Evolutionary conservation across 2,329 filamentous ascomycete species (phyloP).

Genomic region (Aspergillus sp.): DNA sequence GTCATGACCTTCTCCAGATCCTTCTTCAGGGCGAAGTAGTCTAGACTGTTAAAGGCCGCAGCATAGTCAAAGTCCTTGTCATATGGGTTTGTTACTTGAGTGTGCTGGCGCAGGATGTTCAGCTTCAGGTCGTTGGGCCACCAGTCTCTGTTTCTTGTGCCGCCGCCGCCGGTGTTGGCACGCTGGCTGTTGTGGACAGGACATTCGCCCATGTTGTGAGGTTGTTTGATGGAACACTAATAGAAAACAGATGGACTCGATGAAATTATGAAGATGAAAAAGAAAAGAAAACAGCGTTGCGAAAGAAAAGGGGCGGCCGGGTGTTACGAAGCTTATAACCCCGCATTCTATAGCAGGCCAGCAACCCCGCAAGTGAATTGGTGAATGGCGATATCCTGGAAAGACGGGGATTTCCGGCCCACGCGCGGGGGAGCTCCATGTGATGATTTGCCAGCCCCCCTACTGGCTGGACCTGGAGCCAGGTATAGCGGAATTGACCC

Average conservation of each 20-base stretch:
- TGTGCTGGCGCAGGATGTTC: constrained; percentile 73
- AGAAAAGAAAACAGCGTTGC: neutral
- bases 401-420: neutral
- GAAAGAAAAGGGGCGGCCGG: neutral
- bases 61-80: constrained; percentile 70
- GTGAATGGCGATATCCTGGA: no score
- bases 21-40: constrained; percentile 71
- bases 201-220: constrained; percentile 18
- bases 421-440: neutral
- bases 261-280: neutral
- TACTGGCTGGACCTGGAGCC: neutral
- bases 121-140: constrained; percentile 70
- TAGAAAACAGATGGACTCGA: neutral
- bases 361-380: neutral
- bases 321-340: neutral
- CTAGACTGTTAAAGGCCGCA: constrained; percentile 69
- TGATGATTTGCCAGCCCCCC: neutral
- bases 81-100: constrained; percentile 62
- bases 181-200: constrained; percentile 25
- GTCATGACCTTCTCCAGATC: constrained; percentile 72
- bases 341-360: constrained; percentile 4
- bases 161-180: constrained; percentile 55
- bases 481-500: neutral
- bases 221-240: neutral
- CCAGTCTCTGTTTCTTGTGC: constrained; percentile 70